These are phyloP conservation scores for Sugiyamaella paludigena DNA, from an alignment of 1,139 yeast genomes.

Conservation along the genomic window DNA sequence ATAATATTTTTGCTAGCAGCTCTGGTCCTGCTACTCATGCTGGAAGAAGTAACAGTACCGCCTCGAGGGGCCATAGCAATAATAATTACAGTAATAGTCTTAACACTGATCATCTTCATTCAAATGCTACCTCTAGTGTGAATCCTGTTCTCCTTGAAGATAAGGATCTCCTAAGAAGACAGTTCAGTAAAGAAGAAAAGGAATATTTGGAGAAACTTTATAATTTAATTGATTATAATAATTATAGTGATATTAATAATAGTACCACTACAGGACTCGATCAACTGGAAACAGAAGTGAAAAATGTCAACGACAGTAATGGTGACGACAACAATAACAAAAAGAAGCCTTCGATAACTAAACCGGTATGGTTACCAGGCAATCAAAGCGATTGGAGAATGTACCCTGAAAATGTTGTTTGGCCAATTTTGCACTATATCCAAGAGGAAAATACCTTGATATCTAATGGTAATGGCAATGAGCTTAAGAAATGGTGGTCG, in stretches of 20 bases:
- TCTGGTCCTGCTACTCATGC: not conserved
- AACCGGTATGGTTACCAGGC: constrained; percentile 72
- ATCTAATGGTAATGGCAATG: constrained; percentile 51
- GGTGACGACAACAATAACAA: not conserved
- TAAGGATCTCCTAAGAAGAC: constrained; percentile 4
- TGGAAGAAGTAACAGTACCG: constrained; percentile 12
- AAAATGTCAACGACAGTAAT: too few species aligned
- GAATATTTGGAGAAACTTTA: constrained; percentile 18
- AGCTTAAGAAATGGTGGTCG: constrained; percentile 70
- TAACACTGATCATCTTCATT: not conserved
- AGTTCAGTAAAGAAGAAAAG: constrained; percentile 14
- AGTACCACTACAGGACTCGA: too few species aligned
- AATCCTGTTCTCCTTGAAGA: constrained; percentile 3
- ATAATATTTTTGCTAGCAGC: constrained; percentile 15
- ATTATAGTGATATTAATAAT: constrained; percentile 43
- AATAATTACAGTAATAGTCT: not conserved
- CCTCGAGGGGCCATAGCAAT: not conserved
- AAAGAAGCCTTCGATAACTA: constrained; percentile 31
- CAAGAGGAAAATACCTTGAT: constrained; percentile 50
- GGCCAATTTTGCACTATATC: constrained; percentile 95
- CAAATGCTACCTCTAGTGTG: not conserved
- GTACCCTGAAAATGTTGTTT: constrained; percentile 84
- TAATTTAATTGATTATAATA: constrained; percentile 23
- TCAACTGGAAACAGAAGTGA: not conserved
- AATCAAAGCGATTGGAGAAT: constrained; percentile 64